phyloP scores from a whole-genome alignment of 352 stramenopile genomes.

The Pythium vanterpoolii region DNA sequence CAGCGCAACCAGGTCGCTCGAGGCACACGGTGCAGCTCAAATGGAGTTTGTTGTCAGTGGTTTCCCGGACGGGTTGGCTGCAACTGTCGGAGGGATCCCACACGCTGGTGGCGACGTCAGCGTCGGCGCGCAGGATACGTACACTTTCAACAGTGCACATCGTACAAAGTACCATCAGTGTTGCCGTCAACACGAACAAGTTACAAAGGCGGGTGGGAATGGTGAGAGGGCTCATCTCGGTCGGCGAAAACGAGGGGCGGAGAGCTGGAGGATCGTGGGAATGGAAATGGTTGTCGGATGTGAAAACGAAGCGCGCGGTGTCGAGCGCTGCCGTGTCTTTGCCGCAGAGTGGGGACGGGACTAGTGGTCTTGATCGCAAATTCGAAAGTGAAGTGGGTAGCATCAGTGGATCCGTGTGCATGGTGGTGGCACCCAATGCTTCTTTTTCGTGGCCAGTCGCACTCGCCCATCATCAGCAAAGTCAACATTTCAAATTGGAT shows the following conservation, averaged over 20 bases:
- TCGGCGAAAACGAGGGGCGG: background rate
- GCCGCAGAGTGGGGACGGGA: background rate
- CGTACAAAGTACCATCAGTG: background rate
- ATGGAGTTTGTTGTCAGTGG: conserved; percentile 4
- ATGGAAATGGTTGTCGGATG: background rate
- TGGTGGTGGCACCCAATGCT: background rate
- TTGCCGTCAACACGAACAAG: background rate
- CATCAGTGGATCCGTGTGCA: background rate
- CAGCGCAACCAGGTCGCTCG: conserved; percentile 24
- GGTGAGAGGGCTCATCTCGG: background rate
- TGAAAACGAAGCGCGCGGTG: background rate
- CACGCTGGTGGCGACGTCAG: background rate
- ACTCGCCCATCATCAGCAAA: background rate
- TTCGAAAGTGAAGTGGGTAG: background rate
- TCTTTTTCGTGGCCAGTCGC: conserved; percentile 1
- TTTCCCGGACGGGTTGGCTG: conserved; percentile 2
- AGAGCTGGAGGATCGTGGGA: background rate
- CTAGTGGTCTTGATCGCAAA: background rate
- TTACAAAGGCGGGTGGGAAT: background rate
- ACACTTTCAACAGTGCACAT: background rate
- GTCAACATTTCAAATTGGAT: background rate
- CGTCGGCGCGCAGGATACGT: conserved; percentile 2
- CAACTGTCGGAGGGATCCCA: conserved; percentile 7
- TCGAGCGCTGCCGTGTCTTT: background rate
- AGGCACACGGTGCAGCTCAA: conserved; percentile 24